phyloP scores from a whole-genome alignment of 768 basidiomycete genomes.

The Suillus luteus region DNA sequence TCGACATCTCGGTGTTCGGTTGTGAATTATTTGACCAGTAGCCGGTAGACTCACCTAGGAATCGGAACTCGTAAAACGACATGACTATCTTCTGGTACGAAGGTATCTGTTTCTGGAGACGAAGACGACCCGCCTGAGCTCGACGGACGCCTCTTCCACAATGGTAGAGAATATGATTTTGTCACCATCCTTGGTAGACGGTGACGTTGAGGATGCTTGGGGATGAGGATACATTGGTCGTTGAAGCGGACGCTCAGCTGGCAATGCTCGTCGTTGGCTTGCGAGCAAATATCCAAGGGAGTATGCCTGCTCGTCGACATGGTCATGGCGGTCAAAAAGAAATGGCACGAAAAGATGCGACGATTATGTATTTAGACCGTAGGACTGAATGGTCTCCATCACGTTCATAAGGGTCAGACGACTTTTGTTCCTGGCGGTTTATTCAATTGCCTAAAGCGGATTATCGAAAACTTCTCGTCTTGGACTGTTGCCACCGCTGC shows the following conservation, averaged over 20 bases:
- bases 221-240: slow-evolving; percentile 72
- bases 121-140: slow-evolving; percentile 17
- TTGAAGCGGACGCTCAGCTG: slow-evolving; percentile 62
- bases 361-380: slow-evolving; percentile 4
- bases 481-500: not conserved
- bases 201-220: slow-evolving; percentile 45
- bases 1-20: not conserved
- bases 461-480: not conserved
- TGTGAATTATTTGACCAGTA: slow-evolving; percentile 2
- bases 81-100: slow-evolving; percentile 39
- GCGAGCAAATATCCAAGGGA: not conserved
- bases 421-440: slow-evolving; percentile 1
- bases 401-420: not conserved
- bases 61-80: slow-evolving; percentile 63
- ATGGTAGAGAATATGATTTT: slow-evolving; percentile 67
- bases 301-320: not conserved
- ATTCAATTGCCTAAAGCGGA: not conserved
- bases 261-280: slow-evolving; percentile 21
- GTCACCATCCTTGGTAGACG: slow-evolving; percentile 56
- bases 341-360: not conserved
- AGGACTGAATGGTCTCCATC: not conserved
- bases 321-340: slow-evolving; percentile 4
- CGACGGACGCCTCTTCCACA: slow-evolving; percentile 53
- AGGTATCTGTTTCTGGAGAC: slow-evolving; percentile 26
- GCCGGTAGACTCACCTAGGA: slow-evolving; percentile 49